A percentile compares a stretch with the other conserved stretches of the same genome.
These are phyloP conservation scores for Sarcomyxa edulis DNA, from an alignment of 768 basidiomycete species.

Conservation along the genomic window DNA sequence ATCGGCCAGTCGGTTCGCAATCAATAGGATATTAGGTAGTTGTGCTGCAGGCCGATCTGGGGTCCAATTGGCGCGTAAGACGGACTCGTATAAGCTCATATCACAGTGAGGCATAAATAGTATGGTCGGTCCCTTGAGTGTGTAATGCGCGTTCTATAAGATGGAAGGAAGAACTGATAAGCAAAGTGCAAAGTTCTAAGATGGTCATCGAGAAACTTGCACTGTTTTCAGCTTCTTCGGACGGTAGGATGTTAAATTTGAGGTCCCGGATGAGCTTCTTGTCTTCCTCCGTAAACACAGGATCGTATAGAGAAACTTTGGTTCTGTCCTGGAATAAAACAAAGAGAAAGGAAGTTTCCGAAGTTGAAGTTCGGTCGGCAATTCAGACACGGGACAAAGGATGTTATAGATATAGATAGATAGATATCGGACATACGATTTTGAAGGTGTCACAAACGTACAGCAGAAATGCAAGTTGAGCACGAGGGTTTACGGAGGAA, in stretches of 20 bases:
- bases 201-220: slow-evolving; percentile 31
- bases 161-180: slow-evolving; percentile 4
- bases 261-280: slow-evolving; percentile 41
- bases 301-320: slow-evolving; percentile 59
- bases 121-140: slow-evolving; percentile 44
- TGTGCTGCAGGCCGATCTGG: too few relatives aligned
- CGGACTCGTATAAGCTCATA: slow-evolving; percentile 59
- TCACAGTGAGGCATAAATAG: slow-evolving; percentile 82
- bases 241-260: slow-evolving; percentile 28
- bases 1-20: slow-evolving; percentile 63
- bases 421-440: slow-evolving; percentile 46
- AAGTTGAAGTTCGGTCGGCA: slow-evolving; percentile 4
- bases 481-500: slow-evolving; percentile 53
- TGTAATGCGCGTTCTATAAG: slow-evolving; percentile 27
- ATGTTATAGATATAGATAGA: too few relatives aligned
- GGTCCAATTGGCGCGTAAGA: slow-evolving; percentile 61
- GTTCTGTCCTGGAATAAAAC: slow-evolving; percentile 34
- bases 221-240: slow-evolving; percentile 41
- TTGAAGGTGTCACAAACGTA: slow-evolving; percentile 45
- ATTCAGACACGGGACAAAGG: slow-evolving; percentile 6
- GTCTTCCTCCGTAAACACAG: slow-evolving; percentile 67
- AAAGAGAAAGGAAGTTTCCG: slow-evolving; percentile 4
- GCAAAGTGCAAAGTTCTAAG: too few relatives aligned
- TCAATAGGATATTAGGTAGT: slow-evolving; percentile 44
- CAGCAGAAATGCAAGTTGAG: slow-evolving; percentile 65